These are phyloP conservation scores for Eutypa lata DNA, from an alignment of 2,329 filamentous ascomycete species.

Conservation along the genomic window DNA sequence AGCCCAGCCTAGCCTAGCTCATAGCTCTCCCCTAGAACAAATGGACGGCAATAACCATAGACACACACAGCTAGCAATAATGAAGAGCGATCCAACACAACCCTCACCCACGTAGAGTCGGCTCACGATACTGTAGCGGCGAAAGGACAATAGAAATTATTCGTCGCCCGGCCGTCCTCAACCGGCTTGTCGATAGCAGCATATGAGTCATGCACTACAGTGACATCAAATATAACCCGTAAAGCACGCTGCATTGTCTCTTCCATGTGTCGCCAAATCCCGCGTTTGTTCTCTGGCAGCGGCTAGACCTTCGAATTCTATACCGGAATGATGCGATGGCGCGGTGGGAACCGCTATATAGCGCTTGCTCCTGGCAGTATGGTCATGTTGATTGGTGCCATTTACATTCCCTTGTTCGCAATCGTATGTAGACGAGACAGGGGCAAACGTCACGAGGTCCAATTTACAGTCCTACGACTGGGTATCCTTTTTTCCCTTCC, in stretches of 20 bases:
- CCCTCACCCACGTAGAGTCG: neutral
- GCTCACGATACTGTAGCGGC: neutral
- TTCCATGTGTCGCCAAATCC: neutral
- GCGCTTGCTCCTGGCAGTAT: neutral
- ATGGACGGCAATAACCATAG: neutral
- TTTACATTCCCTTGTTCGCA: neutral
- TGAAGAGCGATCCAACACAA: neutral
- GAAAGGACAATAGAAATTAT: neutral
- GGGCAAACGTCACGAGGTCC: neutral
- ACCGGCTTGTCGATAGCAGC: neutral
- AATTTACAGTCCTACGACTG: neutral
- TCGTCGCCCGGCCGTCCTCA: neutral
- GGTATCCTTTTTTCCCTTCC: neutral
- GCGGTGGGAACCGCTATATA: neutral
- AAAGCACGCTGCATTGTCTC: neutral
- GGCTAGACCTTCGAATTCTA: neutral
- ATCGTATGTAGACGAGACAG: neutral
- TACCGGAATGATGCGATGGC: neutral
- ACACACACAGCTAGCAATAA: neutral
- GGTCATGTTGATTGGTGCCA: neutral
- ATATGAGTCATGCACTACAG: neutral
- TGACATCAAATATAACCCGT: neutral
- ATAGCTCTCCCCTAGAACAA: neutral
- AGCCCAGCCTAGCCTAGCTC: neutral
- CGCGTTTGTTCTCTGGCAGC: neutral